A percentile compares a stretch with the other conserved stretches of the same genome.
These are phyloP conservation scores for Orbilia quercus DNA, from an alignment of 2,329 filamentous ascomycete species.

Conservation along the genomic window DNA sequence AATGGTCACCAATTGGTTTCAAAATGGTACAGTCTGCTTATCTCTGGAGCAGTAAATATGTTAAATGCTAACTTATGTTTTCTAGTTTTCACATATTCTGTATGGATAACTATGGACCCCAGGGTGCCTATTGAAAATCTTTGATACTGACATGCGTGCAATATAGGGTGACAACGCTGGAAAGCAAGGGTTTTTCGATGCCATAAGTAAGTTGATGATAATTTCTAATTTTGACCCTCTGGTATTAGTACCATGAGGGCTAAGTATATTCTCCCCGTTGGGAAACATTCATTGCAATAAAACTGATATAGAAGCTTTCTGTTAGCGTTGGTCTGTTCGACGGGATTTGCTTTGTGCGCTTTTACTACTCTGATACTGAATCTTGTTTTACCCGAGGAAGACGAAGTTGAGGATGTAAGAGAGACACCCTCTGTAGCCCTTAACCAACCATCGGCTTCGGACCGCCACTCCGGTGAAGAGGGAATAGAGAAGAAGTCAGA, in stretches of 20 bases:
- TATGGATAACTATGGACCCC: conserved; percentile 65
- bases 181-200: conserved; percentile 75
- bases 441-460: conserved; percentile 23
- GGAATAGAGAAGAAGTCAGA: conserved; percentile 66
- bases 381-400: conserved; percentile 62
- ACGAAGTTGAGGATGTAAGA: conserved; percentile 51
- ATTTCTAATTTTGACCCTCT: too few relatives aligned
- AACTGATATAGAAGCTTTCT: conserved; percentile 13
- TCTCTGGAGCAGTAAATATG: neutral
- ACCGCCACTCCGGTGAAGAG: conserved; percentile 65
- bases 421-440: conserved; percentile 25
- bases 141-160: neutral
- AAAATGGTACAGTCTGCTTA: conserved; percentile 61
- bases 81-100: conserved; percentile 51
- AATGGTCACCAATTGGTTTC: conserved; percentile 66
- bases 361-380: conserved; percentile 65
- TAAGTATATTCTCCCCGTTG: too few relatives aligned
- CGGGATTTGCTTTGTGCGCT: conserved; percentile 59
- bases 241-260: too few relatives aligned
- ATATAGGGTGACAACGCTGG: conserved; percentile 43
- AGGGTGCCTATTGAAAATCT: conserved; percentile 68
- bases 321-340: conserved; percentile 76
- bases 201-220: conserved; percentile 63
- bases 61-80: conserved; percentile 18
- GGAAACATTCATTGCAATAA: neutral